A percentile compares a stretch with the other conserved stretches of the same genome.
These are phyloP conservation scores for Syncephalastrum contaminatum DNA, from an alignment of 371 early-diverging fungal genomes.

Conservation along the genomic window DNA sequence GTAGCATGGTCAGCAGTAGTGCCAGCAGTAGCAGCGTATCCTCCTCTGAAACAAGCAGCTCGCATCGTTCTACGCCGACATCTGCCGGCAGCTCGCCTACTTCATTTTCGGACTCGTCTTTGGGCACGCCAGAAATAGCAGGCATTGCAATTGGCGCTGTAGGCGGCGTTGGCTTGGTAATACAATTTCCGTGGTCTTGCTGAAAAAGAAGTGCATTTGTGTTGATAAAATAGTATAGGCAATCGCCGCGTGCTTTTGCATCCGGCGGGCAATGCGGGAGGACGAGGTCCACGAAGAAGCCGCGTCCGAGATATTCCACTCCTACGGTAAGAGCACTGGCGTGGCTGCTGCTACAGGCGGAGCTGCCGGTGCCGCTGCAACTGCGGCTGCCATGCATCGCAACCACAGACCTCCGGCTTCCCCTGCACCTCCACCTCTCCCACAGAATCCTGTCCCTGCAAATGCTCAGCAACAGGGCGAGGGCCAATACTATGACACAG, in stretches of 20 bases:
- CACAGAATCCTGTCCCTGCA: too few relatives aligned
- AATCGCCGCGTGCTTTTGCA: slow-evolving; percentile 1
- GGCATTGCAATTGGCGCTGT: slow-evolving; percentile 13
- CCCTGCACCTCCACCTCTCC: too few relatives aligned
- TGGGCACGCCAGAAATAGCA: slow-evolving; percentile 6
- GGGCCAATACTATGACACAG: background rate
- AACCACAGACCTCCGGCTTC: slow-evolving; percentile 4
- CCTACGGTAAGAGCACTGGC: background rate
- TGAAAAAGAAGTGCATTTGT: too few relatives aligned
- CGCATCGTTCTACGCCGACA: background rate
- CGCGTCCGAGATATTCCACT: slow-evolving; percentile 9
- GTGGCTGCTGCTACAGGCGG: background rate
- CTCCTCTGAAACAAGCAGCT: background rate
- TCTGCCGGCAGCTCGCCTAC: background rate
- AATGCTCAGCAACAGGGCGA: slow-evolving; percentile 4
- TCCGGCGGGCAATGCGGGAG: slow-evolving; percentile 4
- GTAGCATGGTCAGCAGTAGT: slow-evolving; percentile 1
- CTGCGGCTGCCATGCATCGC: background rate
- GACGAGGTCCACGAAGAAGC: slow-evolving; percentile 1
- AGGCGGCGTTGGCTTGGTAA: slow-evolving; percentile 6
- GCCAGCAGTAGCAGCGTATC: background rate
- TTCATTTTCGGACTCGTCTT: background rate
- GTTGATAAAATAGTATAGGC: background rate
- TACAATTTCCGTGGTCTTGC: too few relatives aligned
- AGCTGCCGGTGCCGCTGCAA: background rate